These are phyloP conservation scores for Pugionium dolabratum DNA, from an alignment of 345 rosid genomes.

Conservation along the genomic window DNA sequence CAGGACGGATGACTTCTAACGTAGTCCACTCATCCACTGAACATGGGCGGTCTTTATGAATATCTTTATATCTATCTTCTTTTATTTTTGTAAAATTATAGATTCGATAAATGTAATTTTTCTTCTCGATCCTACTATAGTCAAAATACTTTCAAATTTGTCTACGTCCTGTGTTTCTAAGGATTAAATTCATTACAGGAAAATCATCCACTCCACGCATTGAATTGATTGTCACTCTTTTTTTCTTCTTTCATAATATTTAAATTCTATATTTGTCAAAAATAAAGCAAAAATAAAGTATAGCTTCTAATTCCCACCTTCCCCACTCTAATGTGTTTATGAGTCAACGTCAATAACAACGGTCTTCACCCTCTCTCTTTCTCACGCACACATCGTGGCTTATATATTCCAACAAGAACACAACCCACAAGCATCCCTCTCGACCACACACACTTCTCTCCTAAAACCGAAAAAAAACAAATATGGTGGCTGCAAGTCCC, in stretches of 20 bases:
- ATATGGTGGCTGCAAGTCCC: slow-evolving; percentile 37
- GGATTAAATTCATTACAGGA: neutral
- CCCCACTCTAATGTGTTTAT: slow-evolving; percentile 23
- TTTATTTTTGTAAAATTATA: too few relatives aligned
- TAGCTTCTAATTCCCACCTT: slow-evolving; percentile 19
- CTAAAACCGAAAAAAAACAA: neutral
- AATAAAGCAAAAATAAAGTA: neutral
- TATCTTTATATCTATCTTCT: too few relatives aligned
- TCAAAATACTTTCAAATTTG: slow-evolving; percentile 10
- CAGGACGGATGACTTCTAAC: too few relatives aligned
- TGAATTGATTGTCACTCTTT: slow-evolving; percentile 4
- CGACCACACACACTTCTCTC: slow-evolving; percentile 31
- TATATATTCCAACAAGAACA: slow-evolving; percentile 38
- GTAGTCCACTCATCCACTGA: too few relatives aligned
- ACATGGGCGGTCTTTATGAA: too few relatives aligned
- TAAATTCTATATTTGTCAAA: neutral
- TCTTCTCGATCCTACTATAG: slow-evolving; percentile 7
- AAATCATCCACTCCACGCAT: slow-evolving; percentile 13
- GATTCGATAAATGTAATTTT: neutral
- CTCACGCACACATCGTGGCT: slow-evolving; percentile 35
- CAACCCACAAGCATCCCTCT: slow-evolving; percentile 27
- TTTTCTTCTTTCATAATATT: neutral
- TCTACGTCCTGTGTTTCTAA: slow-evolving; percentile 3
- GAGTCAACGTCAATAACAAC: slow-evolving; percentile 40
- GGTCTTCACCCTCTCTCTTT: slow-evolving; percentile 33